phyloP scores from a whole-genome alignment of 2,329 filamentous ascomycete genomes.

The Beauveria rudraprayagi region DNA sequence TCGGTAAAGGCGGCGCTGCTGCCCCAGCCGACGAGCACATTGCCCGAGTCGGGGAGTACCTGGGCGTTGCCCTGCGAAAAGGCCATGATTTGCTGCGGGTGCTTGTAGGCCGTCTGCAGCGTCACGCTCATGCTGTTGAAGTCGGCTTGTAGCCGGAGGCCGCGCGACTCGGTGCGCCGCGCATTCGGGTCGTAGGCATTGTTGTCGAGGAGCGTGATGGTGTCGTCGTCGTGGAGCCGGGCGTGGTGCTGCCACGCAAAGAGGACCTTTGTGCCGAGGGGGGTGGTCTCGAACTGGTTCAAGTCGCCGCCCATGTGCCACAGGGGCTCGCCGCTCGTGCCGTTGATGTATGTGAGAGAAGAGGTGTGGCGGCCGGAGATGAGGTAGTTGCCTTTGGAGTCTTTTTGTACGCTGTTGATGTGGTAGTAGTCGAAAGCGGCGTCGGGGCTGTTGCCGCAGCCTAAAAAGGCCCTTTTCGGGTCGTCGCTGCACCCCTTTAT shows the following conservation, averaged over 20 bases:
- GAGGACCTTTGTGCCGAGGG: conserved; percentile 22
- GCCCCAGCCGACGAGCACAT: conserved; percentile 49
- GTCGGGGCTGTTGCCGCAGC: conserved; percentile 17
- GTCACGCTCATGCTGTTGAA: conserved; percentile 34
- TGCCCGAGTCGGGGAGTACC: conserved; percentile 37
- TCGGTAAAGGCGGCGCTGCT: conserved; percentile 37
- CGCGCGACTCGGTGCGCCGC: conserved; percentile 26
- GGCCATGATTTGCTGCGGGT: conserved; percentile 39
- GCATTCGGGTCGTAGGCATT: conserved; percentile 28
- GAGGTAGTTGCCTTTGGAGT: conserved; percentile 39
- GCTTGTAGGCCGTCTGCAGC: conserved; percentile 37
- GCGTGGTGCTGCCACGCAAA: conserved; percentile 45
- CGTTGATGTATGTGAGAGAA: conserved; percentile 37
- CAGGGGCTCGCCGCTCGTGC: conserved; percentile 36
- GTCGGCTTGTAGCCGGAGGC: conserved; percentile 37
- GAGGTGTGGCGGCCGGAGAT: conserved; percentile 40
- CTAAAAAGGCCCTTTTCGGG: conserved; percentile 7
- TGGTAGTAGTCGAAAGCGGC: conserved; percentile 45
- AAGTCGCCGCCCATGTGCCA: conserved; percentile 43
- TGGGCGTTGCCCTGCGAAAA: conserved; percentile 43
- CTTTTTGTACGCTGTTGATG: conserved; percentile 46
- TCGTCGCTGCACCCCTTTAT: conserved; percentile 11
- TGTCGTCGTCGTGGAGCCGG: conserved; percentile 32
- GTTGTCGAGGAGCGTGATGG: conserved; percentile 47
- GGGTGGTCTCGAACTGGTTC: conserved; percentile 27